Percentiles rank a stretch among this genome's conserved stretches.
phyloP scores from a whole-genome alignment of 1,284 basidiomycete genomes.

The Amylostereum areolatum region DNA sequence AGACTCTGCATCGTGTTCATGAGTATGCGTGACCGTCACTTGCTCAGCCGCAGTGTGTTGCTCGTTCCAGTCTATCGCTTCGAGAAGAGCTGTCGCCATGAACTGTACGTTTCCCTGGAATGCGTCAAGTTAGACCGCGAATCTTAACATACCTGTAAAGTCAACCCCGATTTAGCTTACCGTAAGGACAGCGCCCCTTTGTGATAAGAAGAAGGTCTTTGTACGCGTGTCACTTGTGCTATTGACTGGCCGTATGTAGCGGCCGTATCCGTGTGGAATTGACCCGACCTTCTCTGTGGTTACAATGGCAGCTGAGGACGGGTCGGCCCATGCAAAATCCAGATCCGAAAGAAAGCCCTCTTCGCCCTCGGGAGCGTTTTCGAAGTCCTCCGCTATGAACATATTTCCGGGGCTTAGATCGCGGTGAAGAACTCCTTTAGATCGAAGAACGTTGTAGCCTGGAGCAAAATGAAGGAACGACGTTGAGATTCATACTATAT shows the following conservation, averaged over 20 bases:
- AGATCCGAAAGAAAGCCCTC: constrained; percentile 11
- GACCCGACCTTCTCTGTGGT: not conserved
- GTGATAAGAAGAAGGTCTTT: not conserved
- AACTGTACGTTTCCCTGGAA: constrained; percentile 11
- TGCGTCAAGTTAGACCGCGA: not conserved
- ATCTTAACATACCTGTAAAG: not conserved
- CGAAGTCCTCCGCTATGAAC: constrained; percentile 4
- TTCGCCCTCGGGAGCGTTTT: not conserved
- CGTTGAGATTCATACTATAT: too few relatives aligned
- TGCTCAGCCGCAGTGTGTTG: too few relatives aligned
- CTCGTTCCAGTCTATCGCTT: not conserved
- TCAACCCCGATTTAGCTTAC: too few relatives aligned
- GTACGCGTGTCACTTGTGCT: too few relatives aligned
- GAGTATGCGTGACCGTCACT: too few relatives aligned
- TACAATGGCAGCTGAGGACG: not conserved
- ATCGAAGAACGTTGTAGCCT: constrained; percentile 3
- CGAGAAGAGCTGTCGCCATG: constrained; percentile 4
- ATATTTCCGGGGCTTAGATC: constrained; percentile 10
- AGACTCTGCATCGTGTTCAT: constrained; percentile 11
- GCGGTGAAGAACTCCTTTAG: constrained; percentile 5
- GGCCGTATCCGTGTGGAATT: not conserved
- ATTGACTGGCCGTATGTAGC: not conserved
- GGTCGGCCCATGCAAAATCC: constrained; percentile 4
- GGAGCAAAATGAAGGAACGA: not conserved
- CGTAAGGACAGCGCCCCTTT: not conserved